phyloP scores from a whole-genome alignment of 345 rosid genomes.

The Acer yangbiense region DNA sequence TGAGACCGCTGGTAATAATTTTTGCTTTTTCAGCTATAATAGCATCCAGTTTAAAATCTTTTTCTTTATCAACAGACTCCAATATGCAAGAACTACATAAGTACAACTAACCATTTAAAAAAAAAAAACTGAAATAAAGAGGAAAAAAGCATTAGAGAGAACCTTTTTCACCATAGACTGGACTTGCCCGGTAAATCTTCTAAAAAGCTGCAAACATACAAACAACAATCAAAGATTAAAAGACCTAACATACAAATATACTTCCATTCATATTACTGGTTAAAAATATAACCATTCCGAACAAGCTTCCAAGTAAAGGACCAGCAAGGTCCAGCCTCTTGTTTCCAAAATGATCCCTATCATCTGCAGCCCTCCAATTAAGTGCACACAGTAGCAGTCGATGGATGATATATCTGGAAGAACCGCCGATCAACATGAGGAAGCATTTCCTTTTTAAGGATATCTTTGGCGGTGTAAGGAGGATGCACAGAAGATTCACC shows the following conservation, averaged over 20 bases:
- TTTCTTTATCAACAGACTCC: constrained; percentile 93
- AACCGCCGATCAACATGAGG: constrained; percentile 76
- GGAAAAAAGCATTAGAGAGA: constrained; percentile 22
- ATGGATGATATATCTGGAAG: constrained; percentile 77
- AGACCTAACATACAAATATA: neutral
- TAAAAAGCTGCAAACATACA: constrained; percentile 69
- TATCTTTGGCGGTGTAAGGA: constrained; percentile 79
- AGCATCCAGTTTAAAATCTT: constrained; percentile 94
- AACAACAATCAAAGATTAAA: constrained; percentile 14
- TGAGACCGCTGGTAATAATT: constrained; percentile 95
- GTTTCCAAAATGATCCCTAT: constrained; percentile 98
- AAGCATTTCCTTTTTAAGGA: constrained; percentile 98
- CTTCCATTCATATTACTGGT: neutral
- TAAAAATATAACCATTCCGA: constrained; percentile 69
- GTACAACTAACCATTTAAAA: constrained; percentile 16
- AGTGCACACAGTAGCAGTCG: constrained; percentile 94
- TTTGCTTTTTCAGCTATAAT: constrained; percentile 67
- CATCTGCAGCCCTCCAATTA: constrained; percentile 95
- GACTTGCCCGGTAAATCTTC: constrained; percentile 93
- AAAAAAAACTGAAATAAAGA: neutral
- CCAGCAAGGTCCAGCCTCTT: constrained; percentile 99
- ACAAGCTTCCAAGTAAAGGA: constrained; percentile 94
- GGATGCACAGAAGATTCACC: constrained; percentile 27
- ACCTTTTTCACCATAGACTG: constrained; percentile 96
- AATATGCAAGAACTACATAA: constrained; percentile 26